Base-by-base conservation (phyloP, 2,329 filamentous ascomycete species). In the Trichoderma endophyticum region DNA sequence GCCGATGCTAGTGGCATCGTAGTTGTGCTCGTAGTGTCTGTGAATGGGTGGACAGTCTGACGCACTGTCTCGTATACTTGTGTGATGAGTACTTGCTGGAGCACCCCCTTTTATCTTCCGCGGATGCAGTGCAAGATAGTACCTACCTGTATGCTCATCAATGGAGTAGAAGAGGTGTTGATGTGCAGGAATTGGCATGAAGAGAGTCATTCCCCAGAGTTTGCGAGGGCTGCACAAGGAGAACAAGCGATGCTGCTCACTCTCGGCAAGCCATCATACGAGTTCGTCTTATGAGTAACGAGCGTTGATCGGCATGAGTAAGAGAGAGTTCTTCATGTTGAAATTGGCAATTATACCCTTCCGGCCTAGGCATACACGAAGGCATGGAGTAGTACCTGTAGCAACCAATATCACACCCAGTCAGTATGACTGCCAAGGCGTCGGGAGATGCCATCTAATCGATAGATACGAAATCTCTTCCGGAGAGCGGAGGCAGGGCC, bases 21-120 rank as follows among this genome's bases (percentile, higher is more conserved):
- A 57, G n/a, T 28, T 34, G 59, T 21, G n/a, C n/a, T 21, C 14
- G 36, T 43, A 43, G 43, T 18, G 39, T 43, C 43, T 51, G 18
- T 12, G 56, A 30, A 59, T 24, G 57, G 56, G 48, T 51, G 57
- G 21, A 43, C 56, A 51, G 56, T 69, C 56, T 61, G 36, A 51
- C 66, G 43, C 66, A 51, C 54, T 68, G 65, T 60, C 65, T 60
- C 54, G 54, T 43, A 57, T 60, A 43, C 65, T 24, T 60, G 32
- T 18, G n/a, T 9, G 6, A 21, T 39, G 21, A 21, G 51, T 34
- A 59, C 15, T 43, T 14, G 15, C 12, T 28, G 65, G 32, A 34
- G 36, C 24, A 28, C 21, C 36, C 66, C 66, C 5, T 24, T 61
- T 69, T 26, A 9, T 26, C 34, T 26, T 51, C 62, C 18, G 62